phyloP scores from a whole-genome alignment of 495 filamentous ascomycete genomes.

The Trypethelium eluteriae region DNA sequence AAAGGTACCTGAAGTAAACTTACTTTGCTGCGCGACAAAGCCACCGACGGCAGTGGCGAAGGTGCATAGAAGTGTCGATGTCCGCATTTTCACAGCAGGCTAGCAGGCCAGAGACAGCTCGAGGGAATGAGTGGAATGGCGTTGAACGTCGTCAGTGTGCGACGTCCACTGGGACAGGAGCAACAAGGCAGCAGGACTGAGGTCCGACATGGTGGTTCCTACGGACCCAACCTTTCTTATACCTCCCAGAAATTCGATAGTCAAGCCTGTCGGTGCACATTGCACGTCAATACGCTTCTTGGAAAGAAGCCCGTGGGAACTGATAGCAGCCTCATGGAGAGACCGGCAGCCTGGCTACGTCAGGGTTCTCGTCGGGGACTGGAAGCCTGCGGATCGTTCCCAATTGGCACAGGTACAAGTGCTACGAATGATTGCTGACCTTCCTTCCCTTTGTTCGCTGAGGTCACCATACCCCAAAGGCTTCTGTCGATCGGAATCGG shows the following conservation, averaged over 20 bases:
- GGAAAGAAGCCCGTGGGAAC: neutral
- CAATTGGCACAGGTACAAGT: neutral
- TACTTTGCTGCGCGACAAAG: neutral
- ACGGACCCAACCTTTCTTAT: neutral
- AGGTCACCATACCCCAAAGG: neutral
- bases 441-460: neutral
- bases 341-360: neutral
- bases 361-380: neutral
- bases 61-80: neutral
- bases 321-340: slow-evolving; percentile 2
- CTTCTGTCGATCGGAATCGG: neutral
- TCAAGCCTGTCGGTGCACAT: neutral
- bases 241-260: neutral
- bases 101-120: neutral
- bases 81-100: neutral
- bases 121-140: neutral
- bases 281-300: slow-evolving; percentile 12
- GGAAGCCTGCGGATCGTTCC: neutral
- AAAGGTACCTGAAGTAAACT: neutral
- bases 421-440: neutral
- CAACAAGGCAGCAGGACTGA: neutral
- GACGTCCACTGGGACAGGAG: neutral
- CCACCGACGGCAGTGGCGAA: neutral
- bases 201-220: neutral
- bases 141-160: neutral